These are phyloP conservation scores for Phragmites australis DNA, from an alignment of 176 grass and related monocot species.

Conservation along the genomic window DNA sequence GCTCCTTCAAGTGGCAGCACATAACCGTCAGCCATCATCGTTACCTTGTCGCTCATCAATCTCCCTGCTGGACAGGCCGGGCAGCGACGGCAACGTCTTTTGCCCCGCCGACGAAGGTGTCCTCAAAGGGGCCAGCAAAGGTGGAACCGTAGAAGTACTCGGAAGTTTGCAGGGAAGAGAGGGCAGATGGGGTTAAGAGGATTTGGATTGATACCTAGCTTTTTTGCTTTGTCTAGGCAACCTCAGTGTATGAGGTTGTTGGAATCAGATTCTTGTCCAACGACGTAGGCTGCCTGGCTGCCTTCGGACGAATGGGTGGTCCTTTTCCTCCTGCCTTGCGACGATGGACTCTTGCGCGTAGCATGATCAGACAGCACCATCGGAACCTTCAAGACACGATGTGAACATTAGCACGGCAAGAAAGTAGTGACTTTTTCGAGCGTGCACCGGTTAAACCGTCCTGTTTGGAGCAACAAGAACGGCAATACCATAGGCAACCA, in stretches of 20 bases:
- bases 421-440: not conserved
- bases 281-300: not conserved
- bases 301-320: not conserved
- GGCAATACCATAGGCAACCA: not conserved
- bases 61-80: not conserved
- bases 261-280: constrained; percentile 34
- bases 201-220: not conserved
- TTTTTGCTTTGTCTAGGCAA: not conserved
- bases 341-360: not conserved
- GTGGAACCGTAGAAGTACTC: not conserved
- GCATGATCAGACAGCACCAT: not conserved
- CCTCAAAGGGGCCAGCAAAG: not conserved
- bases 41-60: constrained; percentile 43
- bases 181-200: not conserved
- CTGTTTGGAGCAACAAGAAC: not conserved
- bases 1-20: not conserved
- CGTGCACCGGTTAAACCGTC: no score
- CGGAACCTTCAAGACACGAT: not conserved
- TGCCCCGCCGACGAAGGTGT: not conserved
- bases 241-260: not conserved
- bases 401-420: not conserved
- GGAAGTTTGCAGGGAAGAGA: not conserved
- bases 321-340: not conserved
- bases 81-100: not conserved
- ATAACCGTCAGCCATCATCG: not conserved